These are phyloP conservation scores for Talaromyces marneffei DNA, from an alignment of 2,329 filamentous ascomycete genomes.

Conservation along the genomic window DNA sequence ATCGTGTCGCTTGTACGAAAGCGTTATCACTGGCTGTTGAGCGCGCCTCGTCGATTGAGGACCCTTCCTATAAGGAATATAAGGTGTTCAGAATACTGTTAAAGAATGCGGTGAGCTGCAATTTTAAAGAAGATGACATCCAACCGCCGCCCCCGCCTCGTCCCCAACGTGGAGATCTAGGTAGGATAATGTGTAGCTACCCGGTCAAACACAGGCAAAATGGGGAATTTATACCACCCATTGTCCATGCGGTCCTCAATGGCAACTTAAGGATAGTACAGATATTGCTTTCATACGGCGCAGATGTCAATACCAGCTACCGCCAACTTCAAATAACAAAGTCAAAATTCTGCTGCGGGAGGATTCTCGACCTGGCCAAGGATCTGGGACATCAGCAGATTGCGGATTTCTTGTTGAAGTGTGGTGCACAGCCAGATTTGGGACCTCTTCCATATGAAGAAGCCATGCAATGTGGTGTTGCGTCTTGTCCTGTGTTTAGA, in stretches of 20 bases:
- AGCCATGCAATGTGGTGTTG: background rate
- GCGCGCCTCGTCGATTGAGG: background rate
- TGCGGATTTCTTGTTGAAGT: background rate
- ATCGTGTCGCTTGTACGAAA: background rate
- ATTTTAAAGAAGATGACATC: background rate
- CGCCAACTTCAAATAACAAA: background rate
- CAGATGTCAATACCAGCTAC: conserved; percentile 2
- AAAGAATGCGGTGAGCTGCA: background rate
- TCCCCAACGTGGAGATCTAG: background rate
- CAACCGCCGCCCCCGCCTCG: background rate
- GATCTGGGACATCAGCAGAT: background rate
- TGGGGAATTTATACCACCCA: background rate
- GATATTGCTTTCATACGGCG: background rate
- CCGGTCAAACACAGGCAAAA: background rate
- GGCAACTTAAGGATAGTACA: background rate
- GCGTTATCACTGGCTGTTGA: background rate
- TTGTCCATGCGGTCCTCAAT: background rate
- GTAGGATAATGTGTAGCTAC: background rate
- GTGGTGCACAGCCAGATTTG: background rate
- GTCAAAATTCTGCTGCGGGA: background rate
- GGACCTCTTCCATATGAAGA: background rate
- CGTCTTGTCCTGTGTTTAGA: background rate
- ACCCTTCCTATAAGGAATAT: background rate
- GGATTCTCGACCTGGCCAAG: background rate
- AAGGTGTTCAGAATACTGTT: background rate